These are phyloP conservation scores for Neurospora sp. DNA, from an alignment of 495 filamentous ascomycete species.

Conservation along the genomic window DNA sequence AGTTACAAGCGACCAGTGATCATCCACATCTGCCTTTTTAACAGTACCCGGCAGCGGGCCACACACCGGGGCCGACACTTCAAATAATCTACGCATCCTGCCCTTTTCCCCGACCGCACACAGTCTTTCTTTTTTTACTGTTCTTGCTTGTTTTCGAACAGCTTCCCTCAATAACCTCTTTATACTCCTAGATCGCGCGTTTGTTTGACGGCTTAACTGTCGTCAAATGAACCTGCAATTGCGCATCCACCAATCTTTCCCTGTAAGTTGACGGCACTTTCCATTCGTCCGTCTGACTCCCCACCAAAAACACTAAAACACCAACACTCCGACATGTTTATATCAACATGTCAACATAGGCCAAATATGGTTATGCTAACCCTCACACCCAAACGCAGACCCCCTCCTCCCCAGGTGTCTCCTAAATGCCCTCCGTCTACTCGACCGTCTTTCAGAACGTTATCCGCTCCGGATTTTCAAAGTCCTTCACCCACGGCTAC, in stretches of 20 bases:
- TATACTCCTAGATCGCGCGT: slow-evolving; percentile 37
- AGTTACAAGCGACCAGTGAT: not conserved
- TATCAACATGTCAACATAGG: not conserved
- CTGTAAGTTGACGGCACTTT: slow-evolving; percentile 28
- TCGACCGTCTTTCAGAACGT: slow-evolving; percentile 62
- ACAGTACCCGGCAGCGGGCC: not conserved
- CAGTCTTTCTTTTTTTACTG: slow-evolving; percentile 9
- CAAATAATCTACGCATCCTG: not conserved
- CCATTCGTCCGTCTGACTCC: not conserved
- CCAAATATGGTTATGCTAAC: not conserved
- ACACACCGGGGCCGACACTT: not conserved
- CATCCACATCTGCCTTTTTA: not conserved
- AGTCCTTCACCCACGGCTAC: slow-evolving; percentile 95
- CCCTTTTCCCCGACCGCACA: not conserved
- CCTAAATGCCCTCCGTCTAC: slow-evolving; percentile 54
- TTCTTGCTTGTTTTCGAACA: slow-evolving; percentile 5
- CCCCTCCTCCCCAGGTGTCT: slow-evolving; percentile 32
- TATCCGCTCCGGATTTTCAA: slow-evolving; percentile 92
- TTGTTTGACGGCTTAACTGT: slow-evolving; percentile 51
- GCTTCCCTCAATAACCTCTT: not conserved
- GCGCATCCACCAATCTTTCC: slow-evolving; percentile 30
- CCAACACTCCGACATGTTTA: not conserved
- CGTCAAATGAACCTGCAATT: slow-evolving; percentile 65
- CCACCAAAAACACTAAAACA: not conserved
- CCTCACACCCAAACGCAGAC: slow-evolving; percentile 10